These are phyloP conservation scores for Rhizopogon vesiculosus DNA, from an alignment of 768 basidiomycete species.

Conservation along the genomic window DNA sequence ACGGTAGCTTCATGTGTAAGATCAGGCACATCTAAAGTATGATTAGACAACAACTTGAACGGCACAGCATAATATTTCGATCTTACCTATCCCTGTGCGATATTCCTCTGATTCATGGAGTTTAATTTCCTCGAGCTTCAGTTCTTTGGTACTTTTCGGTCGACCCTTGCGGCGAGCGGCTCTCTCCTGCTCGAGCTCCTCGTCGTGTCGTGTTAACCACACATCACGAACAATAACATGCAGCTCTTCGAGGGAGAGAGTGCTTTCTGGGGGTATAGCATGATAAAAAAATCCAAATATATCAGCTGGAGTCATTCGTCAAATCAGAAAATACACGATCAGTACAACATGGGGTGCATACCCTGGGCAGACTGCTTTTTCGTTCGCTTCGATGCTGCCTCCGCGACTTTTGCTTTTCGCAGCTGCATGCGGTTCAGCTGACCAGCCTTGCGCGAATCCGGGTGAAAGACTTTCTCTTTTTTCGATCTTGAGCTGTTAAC, in stretches of 20 bases:
- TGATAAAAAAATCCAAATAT: slow-evolving; percentile 75
- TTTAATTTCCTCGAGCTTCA: slow-evolving; percentile 66
- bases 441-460: slow-evolving; percentile 77
- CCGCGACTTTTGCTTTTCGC: slow-evolving; percentile 63
- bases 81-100: slow-evolving; percentile 74
- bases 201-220: slow-evolving; percentile 73
- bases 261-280: slow-evolving; percentile 55
- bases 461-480: slow-evolving; percentile 81
- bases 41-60: not conserved
- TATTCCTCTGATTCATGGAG: slow-evolving; percentile 67
- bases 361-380: slow-evolving; percentile 56
- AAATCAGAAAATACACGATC: not conserved
- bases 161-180: slow-evolving; percentile 65
- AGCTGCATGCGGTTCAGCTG: slow-evolving; percentile 65
- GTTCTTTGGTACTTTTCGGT: slow-evolving; percentile 66
- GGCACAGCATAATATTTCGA: not conserved
- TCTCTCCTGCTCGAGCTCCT: slow-evolving; percentile 57
- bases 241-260: slow-evolving; percentile 58
- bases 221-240: slow-evolving; percentile 60
- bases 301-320: slow-evolving; percentile 41
- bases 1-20: slow-evolving; percentile 70
- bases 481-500: slow-evolving; percentile 30
- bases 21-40: slow-evolving; percentile 65
- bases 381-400: slow-evolving; percentile 47
- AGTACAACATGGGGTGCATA: slow-evolving; percentile 20